Percentiles rank a stretch among this genome's conserved stretches.
Conservation (phyloP, 192 early-diverging fungal genomes). For the Coemansia sp. region DNA sequence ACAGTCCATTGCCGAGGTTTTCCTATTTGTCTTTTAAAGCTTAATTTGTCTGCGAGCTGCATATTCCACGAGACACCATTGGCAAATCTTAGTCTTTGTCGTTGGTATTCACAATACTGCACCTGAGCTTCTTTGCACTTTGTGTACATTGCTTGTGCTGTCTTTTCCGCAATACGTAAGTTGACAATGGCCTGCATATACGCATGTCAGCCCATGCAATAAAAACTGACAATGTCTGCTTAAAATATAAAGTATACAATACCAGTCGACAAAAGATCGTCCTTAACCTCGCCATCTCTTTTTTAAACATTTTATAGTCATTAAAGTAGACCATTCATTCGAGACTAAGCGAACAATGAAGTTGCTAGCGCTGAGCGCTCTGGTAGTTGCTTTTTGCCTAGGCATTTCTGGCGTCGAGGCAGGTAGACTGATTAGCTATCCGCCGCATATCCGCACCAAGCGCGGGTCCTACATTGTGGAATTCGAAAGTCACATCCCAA, state of each 20-base stretch:
- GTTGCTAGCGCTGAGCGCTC: slow-evolving; percentile 3
- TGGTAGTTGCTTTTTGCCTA: not conserved
- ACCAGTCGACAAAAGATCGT: not conserved
- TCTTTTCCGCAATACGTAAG: not conserved
- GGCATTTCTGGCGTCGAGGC: slow-evolving; percentile 1
- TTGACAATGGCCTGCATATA: not conserved
- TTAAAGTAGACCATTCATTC: too few relatives aligned
- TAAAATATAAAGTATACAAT: not conserved
- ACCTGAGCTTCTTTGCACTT: not conserved
- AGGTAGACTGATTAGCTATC: slow-evolving; percentile 9
- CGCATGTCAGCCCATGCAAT: not conserved
- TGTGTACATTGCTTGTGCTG: not conserved
- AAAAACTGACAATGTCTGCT: not conserved
- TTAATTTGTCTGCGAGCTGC: not conserved
- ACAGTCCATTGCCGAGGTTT: not conserved
- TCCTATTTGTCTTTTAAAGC: slow-evolving; percentile 1
- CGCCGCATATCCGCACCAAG: slow-evolving; percentile 12
- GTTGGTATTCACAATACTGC: not conserved
- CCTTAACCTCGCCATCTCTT: too few relatives aligned
- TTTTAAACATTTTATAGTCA: too few relatives aligned
- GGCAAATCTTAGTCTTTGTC: not conserved
- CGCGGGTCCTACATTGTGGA: slow-evolving; percentile 32
- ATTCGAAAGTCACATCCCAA: slow-evolving; percentile 14
- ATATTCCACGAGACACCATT: not conserved
- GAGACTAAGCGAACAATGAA: not conserved